Evolutionary conservation across 164 flowering plant genomes (phyloP).

Genomic region (Umbilicus rupestris): DNA sequence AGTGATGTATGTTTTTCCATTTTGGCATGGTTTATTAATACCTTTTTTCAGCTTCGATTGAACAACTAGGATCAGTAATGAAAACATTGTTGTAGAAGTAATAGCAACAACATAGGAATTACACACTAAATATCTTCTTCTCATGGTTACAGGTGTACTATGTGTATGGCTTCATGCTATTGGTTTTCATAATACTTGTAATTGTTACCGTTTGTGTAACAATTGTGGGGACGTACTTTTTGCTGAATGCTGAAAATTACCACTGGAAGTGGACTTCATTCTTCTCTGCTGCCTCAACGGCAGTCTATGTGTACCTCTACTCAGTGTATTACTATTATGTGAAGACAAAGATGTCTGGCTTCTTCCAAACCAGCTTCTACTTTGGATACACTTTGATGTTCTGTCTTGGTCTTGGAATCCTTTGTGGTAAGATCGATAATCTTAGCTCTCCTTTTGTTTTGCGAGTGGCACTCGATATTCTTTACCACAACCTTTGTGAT

Average conservation of each 20-base stretch:
- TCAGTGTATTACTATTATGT: conserved; percentile 84
- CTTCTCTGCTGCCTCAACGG: conserved; percentile 96
- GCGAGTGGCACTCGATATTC: neutral
- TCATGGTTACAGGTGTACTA: conserved; percentile 70
- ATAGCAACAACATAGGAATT: neutral
- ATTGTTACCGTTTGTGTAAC: conserved; percentile 96
- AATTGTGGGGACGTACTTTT: conserved; percentile 93
- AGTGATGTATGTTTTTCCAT: neutral
- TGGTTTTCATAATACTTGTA: conserved; percentile 87
- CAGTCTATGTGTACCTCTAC: conserved; percentile 85
- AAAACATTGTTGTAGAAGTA: neutral
- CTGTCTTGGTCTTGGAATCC: conserved; percentile 91
- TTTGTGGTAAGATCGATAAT: conserved; percentile 65
- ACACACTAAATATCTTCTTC: neutral
- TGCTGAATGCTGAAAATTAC: conserved; percentile 96
- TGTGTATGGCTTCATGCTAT: conserved; percentile 95
- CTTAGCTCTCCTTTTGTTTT: neutral
- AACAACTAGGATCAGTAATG: too few species aligned
- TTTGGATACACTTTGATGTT: conserved; percentile 98
- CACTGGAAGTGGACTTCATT: conserved; percentile 99
- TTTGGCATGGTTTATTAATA: neutral
- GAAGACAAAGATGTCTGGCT: conserved; percentile 98
- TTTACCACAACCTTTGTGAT: neutral
- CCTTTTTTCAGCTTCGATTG: neutral
- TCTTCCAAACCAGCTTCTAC: conserved; percentile 99